Evolutionary conservation across 106 monocot species (phyloP).

Genomic region (Apostasia shenzhenica): DNA sequence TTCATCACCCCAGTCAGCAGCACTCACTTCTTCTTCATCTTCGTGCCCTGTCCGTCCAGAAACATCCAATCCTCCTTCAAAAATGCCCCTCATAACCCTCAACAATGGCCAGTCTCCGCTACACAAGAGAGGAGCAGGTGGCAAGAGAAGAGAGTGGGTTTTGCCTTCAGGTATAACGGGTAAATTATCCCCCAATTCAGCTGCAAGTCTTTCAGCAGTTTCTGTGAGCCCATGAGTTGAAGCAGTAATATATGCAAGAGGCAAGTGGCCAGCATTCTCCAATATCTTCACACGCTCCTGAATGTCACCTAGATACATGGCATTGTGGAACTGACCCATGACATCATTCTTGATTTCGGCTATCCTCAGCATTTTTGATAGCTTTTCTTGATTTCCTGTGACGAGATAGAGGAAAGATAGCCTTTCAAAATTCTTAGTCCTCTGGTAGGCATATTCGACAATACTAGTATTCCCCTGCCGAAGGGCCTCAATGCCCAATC

Average conservation of each 20-base stretch:
- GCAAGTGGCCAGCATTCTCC: constrained; percentile 78
- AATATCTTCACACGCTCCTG: constrained; percentile 71
- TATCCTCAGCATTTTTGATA: constrained; percentile 81
- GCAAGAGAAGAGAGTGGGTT: constrained; percentile 52
- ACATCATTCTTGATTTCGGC: constrained; percentile 87
- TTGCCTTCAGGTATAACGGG: constrained; percentile 60
- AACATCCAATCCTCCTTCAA: constrained; percentile 69
- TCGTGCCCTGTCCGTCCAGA: constrained; percentile 42
- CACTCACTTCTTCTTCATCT: constrained; percentile 62
- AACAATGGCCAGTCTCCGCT: constrained; percentile 79
- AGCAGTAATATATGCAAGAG: constrained; percentile 80
- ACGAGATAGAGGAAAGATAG: constrained; percentile 87
- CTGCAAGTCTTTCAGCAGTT: constrained; percentile 65
- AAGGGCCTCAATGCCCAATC: constrained; percentile 88
- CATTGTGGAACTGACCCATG: constrained; percentile 98
- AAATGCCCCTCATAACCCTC: constrained; percentile 80
- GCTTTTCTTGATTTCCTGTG: constrained; percentile 74
- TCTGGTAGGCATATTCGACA: constrained; percentile 90
- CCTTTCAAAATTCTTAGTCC: constrained; percentile 90
- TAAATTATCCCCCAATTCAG: constrained; percentile 64
- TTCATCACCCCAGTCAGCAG: constrained; percentile 68
- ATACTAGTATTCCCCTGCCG: constrained; percentile 90
- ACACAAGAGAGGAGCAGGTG: constrained; percentile 61
- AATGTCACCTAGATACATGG: constrained; percentile 79
- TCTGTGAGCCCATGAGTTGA: constrained; percentile 63